Evolutionary conservation across 495 filamentous ascomycete species (phyloP), one percentile per base, ranked within the genome.

Genomic region (Aspergillus heteromorphus): DNA sequence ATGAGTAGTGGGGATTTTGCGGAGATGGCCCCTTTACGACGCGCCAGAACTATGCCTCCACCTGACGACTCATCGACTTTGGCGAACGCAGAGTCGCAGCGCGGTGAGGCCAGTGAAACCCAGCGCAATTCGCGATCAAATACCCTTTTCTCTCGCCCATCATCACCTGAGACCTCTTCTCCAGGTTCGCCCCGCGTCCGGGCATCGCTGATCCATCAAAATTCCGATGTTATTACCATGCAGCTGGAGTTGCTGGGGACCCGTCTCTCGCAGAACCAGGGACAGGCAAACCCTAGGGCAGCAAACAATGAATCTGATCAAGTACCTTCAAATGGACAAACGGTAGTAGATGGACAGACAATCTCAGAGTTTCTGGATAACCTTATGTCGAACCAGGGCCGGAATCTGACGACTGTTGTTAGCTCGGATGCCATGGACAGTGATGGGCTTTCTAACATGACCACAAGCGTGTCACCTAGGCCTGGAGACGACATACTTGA

Each of bases 161-260:
- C 68, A 27, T 76, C 72, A 34, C 68, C 75, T 19, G 69, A 66
- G 40, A 70, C 68, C 14, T 75, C 73, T n/a, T 73, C 73, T 1
- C 70, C 69, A 21, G 69, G 66, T n/a, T 78, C 75, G 13, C 75
- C 75, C 48, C 73, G 64, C 8, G 68, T 78, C 19, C 65, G 75
- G 20, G 73, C 75, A 14, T 76, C 74, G 1, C 59, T 78, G 36
- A 71, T 76, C 19, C 73, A 76, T 51, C 72, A 76, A 27, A 71
- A 72, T 40, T 70, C 75, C 5, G 73, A 77, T 49, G 65, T 75
- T n/a, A 75, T 76, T 49, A 76, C 75, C 4, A 78, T 77, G 75
- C 73, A 78, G 45, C 50, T 78, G 19, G 74, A 75, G 42, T 56
- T 78, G 1, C 48, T 75, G 30, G 64, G 63, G 2, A 74, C 69